Base-by-base conservation (phyloP, 257 asterid genomes). In the Solanum corneliomulleri region DNA sequence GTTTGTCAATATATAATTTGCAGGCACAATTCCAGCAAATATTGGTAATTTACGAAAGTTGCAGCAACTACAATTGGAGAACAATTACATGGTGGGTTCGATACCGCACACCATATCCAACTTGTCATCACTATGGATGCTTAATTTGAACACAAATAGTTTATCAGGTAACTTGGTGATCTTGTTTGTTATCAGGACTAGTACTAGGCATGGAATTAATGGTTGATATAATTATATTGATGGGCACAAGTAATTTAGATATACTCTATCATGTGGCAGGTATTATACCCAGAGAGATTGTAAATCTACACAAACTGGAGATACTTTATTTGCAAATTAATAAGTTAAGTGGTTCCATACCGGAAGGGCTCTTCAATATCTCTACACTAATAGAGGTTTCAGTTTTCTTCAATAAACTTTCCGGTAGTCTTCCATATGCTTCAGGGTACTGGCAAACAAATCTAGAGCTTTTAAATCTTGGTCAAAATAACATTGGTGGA, bases 251-350 rank as follows among this genome's bases (percentile, higher is more conserved):
- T 6, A 35, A 35, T 4, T 35, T 4, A 35, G 39, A 35, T 47
- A 12, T 13, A 45, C 52, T 12, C 18, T 4, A 13, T 47, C 18
- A 47, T 13, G 56, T 76, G 27, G 37, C 90, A 92, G 94, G 94
- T 64, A 86, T 27, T 11, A 14, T 92, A 21, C 94, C 91, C 0
- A 45, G 3, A 62, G 92, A 86, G 88, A 47, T 92, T 60, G 86
- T 91, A 12, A 89, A 89, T 44, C 35, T 89, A 64, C 11, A 42
- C 29, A 81, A 84, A 1, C 35, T 92, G 76, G 77, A 85, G 82
- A 0, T 0, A 2, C 27, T 92, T 75, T 6, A 3, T 41, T 35
- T 91, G 49, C 20, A 3, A 0, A 0, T 0, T 0, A 91, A 90
- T n/a, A 23, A 2, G 4, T 83, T 58, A 2, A 49, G 9, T 58